Evolutionary conservation across 2,329 filamentous ascomycete species (phyloP), one percentile per base, ranked within the genome.

Genomic region (Zarea fungicola): DNA sequence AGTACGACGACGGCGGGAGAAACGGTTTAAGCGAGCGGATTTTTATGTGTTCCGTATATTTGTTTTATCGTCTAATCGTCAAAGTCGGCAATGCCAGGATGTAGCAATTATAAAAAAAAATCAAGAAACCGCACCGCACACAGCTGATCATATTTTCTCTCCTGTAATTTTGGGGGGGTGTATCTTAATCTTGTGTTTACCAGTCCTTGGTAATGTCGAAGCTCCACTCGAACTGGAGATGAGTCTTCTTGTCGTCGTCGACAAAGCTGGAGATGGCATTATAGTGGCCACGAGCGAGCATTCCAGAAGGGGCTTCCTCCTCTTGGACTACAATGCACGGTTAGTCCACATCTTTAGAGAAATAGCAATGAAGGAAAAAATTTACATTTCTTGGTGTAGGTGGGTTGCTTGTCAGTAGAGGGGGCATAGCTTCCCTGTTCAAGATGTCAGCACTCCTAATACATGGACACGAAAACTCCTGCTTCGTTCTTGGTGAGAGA

Each of bases 141-240:
- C n/a, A n/a, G n/a, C n/a, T n/a, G n/a, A n/a, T n/a, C n/a, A n/a
- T n/a, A n/a, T n/a, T n/a, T n/a, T n/a, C n/a, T n/a, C n/a, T n/a
- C n/a, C n/a, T n/a, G n/a, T n/a, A n/a, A n/a, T n/a, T n/a, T n/a
- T n/a, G n/a, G n/a, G n/a, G n/a, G n/a, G n/a, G n/a, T n/a, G n/a
- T n/a, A n/a, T n/a, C n/a, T n/a, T n/a, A n/a, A n/a, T n/a, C 14
- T 29, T 14, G 8, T 36, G 25, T 60, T 58, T 83, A 88, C 93
- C 93, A 97, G 66, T 96, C 89, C 80, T 97, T 99, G 72, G 86
- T 80, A 67, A 99, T 96, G 64, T 96, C 87, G 63, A 99, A 97
- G 54, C 85, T 83, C 93, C 93, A 99, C 62, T 95, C 87, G 68
- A 99, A 99, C 65, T 85, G 78, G 55, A 99, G 77, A 70, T 99